Evolutionary conservation across 108 stramenopile genomes (phyloP).

Genomic region (Fragilaria radians): DNA sequence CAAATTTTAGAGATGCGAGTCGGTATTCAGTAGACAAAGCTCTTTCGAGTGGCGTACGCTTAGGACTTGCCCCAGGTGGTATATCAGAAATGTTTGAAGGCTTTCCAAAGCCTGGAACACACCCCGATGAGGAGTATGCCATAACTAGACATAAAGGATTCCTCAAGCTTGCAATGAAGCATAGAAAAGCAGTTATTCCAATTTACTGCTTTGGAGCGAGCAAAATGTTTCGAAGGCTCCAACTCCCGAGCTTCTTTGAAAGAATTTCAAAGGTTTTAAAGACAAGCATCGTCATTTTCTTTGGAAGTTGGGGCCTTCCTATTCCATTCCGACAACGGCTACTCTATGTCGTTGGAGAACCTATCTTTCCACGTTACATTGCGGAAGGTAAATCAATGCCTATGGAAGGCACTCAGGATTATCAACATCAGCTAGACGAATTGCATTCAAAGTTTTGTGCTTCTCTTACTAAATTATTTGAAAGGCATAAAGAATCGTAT

Average conservation of each 20-base stretch:
- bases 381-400: not conserved
- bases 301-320: constrained; percentile 62
- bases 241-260: constrained; percentile 70
- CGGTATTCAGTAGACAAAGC: constrained; percentile 45
- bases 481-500: constrained; percentile 81
- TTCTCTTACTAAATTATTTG: constrained; percentile 73
- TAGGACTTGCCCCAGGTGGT: constrained; percentile 83
- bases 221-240: constrained; percentile 77
- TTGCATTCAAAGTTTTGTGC: constrained; percentile 80
- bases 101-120: constrained; percentile 59
- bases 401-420: constrained; percentile 16
- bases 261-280: constrained; percentile 61
- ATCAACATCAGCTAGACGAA: constrained; percentile 48
- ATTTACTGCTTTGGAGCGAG: constrained; percentile 88
- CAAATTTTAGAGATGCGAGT: constrained; percentile 45
- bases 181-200: constrained; percentile 75
- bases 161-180: constrained; percentile 74
- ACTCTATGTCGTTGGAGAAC: constrained; percentile 70
- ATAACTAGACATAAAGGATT: constrained; percentile 80
- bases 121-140: constrained; percentile 77
- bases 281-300: constrained; percentile 59
- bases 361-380: constrained; percentile 46
- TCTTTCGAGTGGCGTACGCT: constrained; percentile 26
- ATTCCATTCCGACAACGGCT: constrained; percentile 74
- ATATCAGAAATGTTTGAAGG: constrained; percentile 94